Evolutionary conservation across 495 filamentous ascomycete genomes (phyloP).

Genomic region (Achaetomiella virescens): DNA sequence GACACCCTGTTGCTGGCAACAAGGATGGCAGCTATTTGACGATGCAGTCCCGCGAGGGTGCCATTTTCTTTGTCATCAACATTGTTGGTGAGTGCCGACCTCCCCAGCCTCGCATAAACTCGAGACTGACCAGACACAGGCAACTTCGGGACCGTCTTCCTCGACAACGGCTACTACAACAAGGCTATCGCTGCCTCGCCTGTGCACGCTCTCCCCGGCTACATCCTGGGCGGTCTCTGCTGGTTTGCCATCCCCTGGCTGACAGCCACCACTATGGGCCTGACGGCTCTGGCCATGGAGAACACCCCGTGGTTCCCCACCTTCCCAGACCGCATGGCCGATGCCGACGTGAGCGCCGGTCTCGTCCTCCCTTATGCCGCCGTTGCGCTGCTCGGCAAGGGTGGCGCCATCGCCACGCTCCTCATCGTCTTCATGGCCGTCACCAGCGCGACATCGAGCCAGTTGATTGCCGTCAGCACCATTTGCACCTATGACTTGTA

Average conservation of each 20-base stretch:
- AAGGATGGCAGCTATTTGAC: conserved; percentile 81
- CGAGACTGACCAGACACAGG: conserved; percentile 44
- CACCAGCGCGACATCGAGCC: conserved; percentile 80
- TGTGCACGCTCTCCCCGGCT: conserved; percentile 85
- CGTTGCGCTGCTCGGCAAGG: conserved; percentile 81
- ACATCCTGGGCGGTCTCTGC: conserved; percentile 80
- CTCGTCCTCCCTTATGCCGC: conserved; percentile 85
- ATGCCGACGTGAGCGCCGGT: conserved; percentile 74
- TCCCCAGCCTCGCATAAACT: no score
- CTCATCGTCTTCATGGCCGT: conserved; percentile 96
- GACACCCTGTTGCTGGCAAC: conserved; percentile 80
- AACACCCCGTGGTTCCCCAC: conserved; percentile 65
- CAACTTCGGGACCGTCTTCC: conserved; percentile 75
- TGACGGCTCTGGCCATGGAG: conserved; percentile 82
- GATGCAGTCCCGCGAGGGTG: conserved; percentile 81
- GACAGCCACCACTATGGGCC: conserved; percentile 85
- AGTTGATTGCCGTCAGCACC: conserved; percentile 86
- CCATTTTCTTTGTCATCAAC: conserved; percentile 96
- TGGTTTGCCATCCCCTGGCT: conserved; percentile 99
- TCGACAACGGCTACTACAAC: conserved; percentile 84
- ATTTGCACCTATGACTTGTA: conserved; percentile 95
- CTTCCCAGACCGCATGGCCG: conserved; percentile 64
- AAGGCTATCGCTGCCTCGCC: conserved; percentile 91
- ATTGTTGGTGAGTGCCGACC: conserved; percentile 32
- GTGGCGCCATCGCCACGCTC: conserved; percentile 76